These are phyloP conservation scores for Tillandsia fasciculata DNA, from an alignment of 176 grass and related monocot genomes.

Conservation along the genomic window DNA sequence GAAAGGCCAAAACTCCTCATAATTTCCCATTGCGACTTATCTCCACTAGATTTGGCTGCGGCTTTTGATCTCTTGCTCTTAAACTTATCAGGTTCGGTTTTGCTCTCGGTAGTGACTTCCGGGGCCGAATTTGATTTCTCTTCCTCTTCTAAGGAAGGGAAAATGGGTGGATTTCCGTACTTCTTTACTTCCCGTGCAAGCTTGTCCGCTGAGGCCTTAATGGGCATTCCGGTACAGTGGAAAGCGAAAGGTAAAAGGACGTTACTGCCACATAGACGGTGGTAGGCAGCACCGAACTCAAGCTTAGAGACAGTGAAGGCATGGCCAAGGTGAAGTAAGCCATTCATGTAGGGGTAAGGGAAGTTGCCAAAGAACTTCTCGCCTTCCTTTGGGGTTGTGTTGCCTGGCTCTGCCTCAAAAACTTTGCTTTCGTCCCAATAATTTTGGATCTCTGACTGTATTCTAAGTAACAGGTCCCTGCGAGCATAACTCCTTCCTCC, in stretches of 20 bases:
- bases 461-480: slow-evolving; percentile 40
- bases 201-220: slow-evolving; percentile 74
- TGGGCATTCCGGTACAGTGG: slow-evolving; percentile 79
- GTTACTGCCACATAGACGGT: slow-evolving; percentile 51
- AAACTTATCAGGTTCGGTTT: slow-evolving; percentile 49
- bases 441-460: slow-evolving; percentile 37
- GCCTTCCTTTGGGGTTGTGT: slow-evolving; percentile 10
- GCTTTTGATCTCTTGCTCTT: slow-evolving; percentile 68
- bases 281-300: slow-evolving; percentile 63
- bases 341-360: slow-evolving; percentile 82
- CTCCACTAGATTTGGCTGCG: slow-evolving; percentile 35
- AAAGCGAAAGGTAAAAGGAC: slow-evolving; percentile 63
- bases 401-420: slow-evolving; percentile 51
- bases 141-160: slow-evolving; percentile 33
- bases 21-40: slow-evolving; percentile 72
- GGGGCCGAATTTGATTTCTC: too few relatives aligned
- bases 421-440: slow-evolving; percentile 48
- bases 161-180: slow-evolving; percentile 53
- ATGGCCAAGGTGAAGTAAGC: slow-evolving; percentile 58
- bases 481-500: slow-evolving; percentile 37
- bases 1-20: slow-evolving; percentile 50
- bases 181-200: slow-evolving; percentile 41
- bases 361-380: slow-evolving; percentile 85
- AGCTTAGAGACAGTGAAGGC: slow-evolving; percentile 67
- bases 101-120: slow-evolving; percentile 8